These are phyloP conservation scores for Neltuma alba DNA, from an alignment of 306 rosid genomes.

Conservation along the genomic window DNA sequence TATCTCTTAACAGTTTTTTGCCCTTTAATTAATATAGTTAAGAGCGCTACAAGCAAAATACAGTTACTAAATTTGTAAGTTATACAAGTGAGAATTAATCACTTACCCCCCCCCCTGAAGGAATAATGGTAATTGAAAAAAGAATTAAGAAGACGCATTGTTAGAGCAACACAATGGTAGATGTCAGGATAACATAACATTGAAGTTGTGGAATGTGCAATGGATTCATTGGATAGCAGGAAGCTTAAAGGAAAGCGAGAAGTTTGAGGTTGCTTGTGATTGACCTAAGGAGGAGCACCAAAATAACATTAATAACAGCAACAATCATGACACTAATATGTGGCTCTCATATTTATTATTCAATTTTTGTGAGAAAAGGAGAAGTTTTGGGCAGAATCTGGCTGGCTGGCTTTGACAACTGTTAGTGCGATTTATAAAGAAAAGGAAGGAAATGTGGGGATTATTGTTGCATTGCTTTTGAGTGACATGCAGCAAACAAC, in stretches of 20 bases:
- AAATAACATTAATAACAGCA: neutral
- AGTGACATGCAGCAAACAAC: neutral
- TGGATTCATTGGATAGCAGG: constrained; percentile 10
- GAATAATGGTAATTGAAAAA: too few relatives aligned
- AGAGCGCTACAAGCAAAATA: too few relatives aligned
- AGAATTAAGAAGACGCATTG: too few relatives aligned
- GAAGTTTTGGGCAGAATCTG: neutral
- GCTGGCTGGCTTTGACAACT: constrained; percentile 24
- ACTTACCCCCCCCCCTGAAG: neutral
- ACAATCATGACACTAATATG: neutral
- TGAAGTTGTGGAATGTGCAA: neutral
- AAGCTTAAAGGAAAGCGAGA: neutral
- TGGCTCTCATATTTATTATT: neutral
- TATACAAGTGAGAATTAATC: neutral
- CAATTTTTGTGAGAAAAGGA: neutral
- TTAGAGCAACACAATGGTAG: neutral
- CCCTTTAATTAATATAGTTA: neutral
- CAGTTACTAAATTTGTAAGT: too few relatives aligned
- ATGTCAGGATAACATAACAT: neutral
- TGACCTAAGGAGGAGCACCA: constrained; percentile 7
- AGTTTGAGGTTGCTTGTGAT: neutral
- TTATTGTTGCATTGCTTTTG: constrained; percentile 26
- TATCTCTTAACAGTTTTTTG: too few relatives aligned
- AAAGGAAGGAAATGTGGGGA: neutral
- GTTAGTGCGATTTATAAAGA: neutral